phyloP scores from a whole-genome alignment of 140 eudicot species.

The Flaveria floridana region DNA sequence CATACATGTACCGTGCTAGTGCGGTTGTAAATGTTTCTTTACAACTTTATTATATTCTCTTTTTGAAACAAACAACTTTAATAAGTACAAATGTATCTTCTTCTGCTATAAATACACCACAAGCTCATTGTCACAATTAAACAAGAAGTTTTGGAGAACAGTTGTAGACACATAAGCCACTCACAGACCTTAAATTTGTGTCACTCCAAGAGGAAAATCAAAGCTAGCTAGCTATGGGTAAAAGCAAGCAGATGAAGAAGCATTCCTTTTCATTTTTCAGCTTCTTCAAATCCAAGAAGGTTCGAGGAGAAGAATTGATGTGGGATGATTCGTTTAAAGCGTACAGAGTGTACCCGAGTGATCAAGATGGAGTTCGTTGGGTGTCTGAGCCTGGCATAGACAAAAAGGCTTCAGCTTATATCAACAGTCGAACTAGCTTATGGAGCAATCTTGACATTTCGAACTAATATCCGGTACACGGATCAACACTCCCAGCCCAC shows the following conservation, averaged over 20 bases:
- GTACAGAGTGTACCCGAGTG: slow-evolving; percentile 43
- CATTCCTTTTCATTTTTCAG: slow-evolving; percentile 29
- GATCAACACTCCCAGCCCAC: not conserved
- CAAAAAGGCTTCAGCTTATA: slow-evolving; percentile 42
- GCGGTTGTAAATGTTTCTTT: not conserved
- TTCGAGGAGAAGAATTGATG: slow-evolving; percentile 28
- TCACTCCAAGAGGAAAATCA: slow-evolving; percentile 1
- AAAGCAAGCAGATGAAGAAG: slow-evolving; percentile 33
- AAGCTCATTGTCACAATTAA: not conserved
- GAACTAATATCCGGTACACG: not conserved
- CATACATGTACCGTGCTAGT: too few relatives aligned
- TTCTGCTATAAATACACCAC: slow-evolving; percentile 19
- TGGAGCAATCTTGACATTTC: slow-evolving; percentile 42
- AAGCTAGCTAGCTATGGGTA: slow-evolving; percentile 33
- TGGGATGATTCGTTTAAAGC: slow-evolving; percentile 40
- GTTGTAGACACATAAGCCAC: not conserved
- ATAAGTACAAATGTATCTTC: not conserved
- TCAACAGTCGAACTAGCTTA: slow-evolving; percentile 28
- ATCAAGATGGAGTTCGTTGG: slow-evolving; percentile 47
- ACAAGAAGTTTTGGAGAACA: slow-evolving; percentile 1
- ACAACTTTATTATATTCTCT: not conserved
- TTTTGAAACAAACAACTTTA: not conserved
- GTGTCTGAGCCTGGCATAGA: slow-evolving; percentile 48
- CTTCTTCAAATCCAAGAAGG: slow-evolving; percentile 40
- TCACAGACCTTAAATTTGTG: not conserved